phyloP scores from a whole-genome alignment of 1,139 yeast species.

The Pichia sp. region DNA sequence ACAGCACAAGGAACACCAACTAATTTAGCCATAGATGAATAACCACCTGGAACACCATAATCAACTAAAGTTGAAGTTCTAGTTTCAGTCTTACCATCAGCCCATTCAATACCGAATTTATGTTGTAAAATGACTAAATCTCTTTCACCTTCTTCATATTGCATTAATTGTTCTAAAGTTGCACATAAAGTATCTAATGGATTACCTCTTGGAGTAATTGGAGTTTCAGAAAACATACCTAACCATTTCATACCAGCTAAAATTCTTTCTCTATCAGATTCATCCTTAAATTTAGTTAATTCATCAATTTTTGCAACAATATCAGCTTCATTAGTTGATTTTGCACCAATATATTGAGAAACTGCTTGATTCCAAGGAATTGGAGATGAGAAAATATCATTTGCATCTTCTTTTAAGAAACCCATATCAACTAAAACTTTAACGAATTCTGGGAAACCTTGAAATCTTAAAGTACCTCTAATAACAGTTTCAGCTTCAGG shows the following conservation, averaged over 20 bases:
- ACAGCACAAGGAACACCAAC: constrained; percentile 99
- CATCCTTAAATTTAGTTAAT: constrained; percentile 75
- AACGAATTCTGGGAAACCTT: constrained; percentile 97
- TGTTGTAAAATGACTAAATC: constrained; percentile 94
- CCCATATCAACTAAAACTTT: constrained; percentile 94
- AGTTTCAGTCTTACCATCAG: constrained; percentile 81
- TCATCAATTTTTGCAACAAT: constrained; percentile 67
- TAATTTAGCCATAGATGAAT: constrained; percentile 96
- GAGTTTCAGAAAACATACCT: constrained; percentile 75
- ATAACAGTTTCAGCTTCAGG: constrained; percentile 97
- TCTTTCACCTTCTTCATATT: constrained; percentile 91
- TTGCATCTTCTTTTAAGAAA: constrained; percentile 72
- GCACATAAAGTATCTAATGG: constrained; percentile 96
- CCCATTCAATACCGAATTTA: constrained; percentile 96
- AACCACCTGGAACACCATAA: constrained; percentile 89
- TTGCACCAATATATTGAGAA: constrained; percentile 66
- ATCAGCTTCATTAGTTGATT: constrained; percentile 64
- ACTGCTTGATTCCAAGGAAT: constrained; percentile 87
- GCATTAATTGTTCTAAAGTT: constrained; percentile 91
- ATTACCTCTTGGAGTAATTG: constrained; percentile 83
- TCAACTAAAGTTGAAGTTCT: constrained; percentile 95
- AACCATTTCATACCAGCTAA: constrained; percentile 89
- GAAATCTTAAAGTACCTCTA: constrained; percentile 96
- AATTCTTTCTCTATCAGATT: constrained; percentile 79
- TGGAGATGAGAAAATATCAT: constrained; percentile 50